Evolutionary conservation across 2,329 filamentous ascomycete species (phyloP), one percentile per base, ranked within the genome.

Genomic region (Bipolaris gigantea): DNA sequence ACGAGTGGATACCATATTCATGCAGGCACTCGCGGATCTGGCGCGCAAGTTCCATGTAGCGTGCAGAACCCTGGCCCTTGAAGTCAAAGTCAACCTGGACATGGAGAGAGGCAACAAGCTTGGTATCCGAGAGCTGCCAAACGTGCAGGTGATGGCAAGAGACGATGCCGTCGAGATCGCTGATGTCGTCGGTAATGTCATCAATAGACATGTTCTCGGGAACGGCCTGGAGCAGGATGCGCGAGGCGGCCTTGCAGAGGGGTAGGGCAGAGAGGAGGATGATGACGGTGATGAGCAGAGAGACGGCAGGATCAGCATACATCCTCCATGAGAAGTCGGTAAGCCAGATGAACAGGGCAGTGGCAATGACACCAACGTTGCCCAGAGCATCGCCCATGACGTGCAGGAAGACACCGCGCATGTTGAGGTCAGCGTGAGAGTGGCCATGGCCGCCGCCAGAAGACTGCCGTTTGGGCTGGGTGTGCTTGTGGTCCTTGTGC

Each of bases 111-210:
- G 94, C 93, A 34, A 99, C 89, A 32, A 96, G 81, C 79, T 97
- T 96, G 48, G 92, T 94, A 71, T 97, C 93, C 15, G 89, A 96
- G 32, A 99, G 83, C 75, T 97, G 93, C 94, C 94, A 99, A 58
- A 99, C 92, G 73, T 99, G 94, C 19, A 99, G 83, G 73, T 99
- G 93, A 76, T 99, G 94, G 70, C 92, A 96, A 72, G 89, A 91
- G 57, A 94, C 80, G 43, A 99, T 89, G 38, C 92, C 92, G 0
- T 89, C 88, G 5, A 99, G 85, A 15, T 84, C 79, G 70, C 92
- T 85, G 49, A 99, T 96, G 72, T 99, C 94, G 62, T 93, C 88
- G 62, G 91, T 89, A 74, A 99, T 93, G 55, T 97, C 90, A 61
- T 92, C 88, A 52, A 97, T 85, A 63, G 88, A 87, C 65, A 99